phyloP scores from a whole-genome alignment of 345 rosid species.

The Pelargonium nanum region DNA sequence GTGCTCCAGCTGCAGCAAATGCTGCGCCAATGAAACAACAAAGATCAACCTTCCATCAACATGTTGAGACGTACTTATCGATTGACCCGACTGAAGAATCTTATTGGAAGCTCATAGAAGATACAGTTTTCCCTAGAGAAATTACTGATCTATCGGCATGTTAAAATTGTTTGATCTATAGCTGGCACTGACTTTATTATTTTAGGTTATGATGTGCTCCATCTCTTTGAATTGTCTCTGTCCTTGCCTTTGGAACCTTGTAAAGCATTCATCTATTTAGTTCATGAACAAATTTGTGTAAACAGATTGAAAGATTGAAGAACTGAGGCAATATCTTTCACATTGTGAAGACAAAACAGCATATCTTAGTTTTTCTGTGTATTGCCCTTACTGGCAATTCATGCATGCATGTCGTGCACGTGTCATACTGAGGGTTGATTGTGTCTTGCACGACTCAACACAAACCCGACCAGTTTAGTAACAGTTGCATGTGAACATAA shows the following conservation, averaged over 20 bases:
- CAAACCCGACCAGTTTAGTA: too few species aligned
- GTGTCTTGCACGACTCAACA: too few species aligned
- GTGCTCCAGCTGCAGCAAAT: constrained; percentile 93
- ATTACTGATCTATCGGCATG: neutral
- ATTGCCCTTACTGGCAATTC: too few species aligned
- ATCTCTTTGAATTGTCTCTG: neutral
- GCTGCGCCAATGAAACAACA: constrained; percentile 56
- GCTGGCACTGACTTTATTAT: too few species aligned
- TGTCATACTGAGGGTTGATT: too few species aligned
- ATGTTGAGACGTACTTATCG: neutral
- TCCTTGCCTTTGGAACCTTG: neutral
- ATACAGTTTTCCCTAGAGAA: neutral
- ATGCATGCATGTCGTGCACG: too few species aligned
- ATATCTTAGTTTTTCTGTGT: too few species aligned
- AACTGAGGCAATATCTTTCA: too few species aligned
- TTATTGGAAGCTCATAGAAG: neutral
- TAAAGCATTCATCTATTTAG: neutral
- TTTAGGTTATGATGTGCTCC: neutral
- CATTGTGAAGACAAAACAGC: too few species aligned
- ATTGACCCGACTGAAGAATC: neutral
- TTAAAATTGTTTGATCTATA: too few species aligned
- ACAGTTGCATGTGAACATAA: too few species aligned
- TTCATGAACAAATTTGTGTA: neutral
- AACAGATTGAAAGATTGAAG: too few species aligned
- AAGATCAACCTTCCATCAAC: neutral